phyloP scores from a whole-genome alignment of 2,329 filamentous ascomycete genomes.

The Immersiporthe knoxdaviesiana region DNA sequence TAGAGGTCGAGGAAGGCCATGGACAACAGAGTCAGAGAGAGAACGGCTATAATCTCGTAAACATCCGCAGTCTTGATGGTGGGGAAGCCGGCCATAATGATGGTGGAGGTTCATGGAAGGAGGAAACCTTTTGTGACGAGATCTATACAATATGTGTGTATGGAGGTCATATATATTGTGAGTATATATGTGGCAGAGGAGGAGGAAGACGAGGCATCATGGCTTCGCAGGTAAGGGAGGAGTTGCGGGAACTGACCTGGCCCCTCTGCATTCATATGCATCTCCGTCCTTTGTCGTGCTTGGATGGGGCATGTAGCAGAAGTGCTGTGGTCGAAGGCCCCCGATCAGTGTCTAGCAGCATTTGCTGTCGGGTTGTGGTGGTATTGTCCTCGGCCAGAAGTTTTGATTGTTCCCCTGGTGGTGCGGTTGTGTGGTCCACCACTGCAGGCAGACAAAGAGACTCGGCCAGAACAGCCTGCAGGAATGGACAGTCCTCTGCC shows the following conservation, averaged over 20 bases:
- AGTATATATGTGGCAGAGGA: not conserved
- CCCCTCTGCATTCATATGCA: not conserved
- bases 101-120: slow-evolving; percentile 11
- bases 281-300: slow-evolving; percentile 4
- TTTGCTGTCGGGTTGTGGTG: not conserved
- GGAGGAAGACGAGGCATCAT: not conserved
- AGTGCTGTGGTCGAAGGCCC: not conserved
- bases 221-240: not conserved
- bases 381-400: slow-evolving; percentile 17
- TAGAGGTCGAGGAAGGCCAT: slow-evolving; percentile 16
- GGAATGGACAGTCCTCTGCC: too few relatives aligned
- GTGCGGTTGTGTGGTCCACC: not conserved
- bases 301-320: not conserved
- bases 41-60: slow-evolving; percentile 9
- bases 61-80: slow-evolving; percentile 5
- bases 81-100: not conserved
- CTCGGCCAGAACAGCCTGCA: not conserved
- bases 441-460: slow-evolving; percentile 10
- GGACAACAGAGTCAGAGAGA: slow-evolving; percentile 13
- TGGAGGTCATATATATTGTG: not conserved
- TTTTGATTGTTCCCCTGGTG: slow-evolving; percentile 4
- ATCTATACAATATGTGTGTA: not conserved
- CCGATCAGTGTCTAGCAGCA: slow-evolving; percentile 7
- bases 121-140: not conserved
- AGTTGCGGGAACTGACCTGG: not conserved